Evolutionary conservation across 768 basidiomycete species (phyloP), one percentile per base, ranked within the genome.

Genomic region (Leccinum subgranulosum): DNA sequence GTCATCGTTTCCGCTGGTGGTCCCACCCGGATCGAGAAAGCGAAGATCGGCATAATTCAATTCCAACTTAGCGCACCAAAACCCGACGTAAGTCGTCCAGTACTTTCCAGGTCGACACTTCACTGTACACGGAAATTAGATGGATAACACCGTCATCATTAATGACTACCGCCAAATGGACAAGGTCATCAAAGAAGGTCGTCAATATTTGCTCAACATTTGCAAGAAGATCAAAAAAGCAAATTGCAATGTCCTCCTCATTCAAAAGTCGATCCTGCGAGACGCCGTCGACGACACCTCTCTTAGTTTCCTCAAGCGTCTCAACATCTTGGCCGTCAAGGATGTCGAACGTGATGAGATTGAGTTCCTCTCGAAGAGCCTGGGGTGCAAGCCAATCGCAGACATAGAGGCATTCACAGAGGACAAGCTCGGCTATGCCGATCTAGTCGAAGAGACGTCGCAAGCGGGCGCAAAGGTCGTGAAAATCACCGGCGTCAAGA

Each of bases 101-200:
- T 31, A 29, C 17, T 41, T 49, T 25, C 4, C 9, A 3, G 31
- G 33, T 17, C 43, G 36, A 28, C 47, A 6, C n/a, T 21, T 54
- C 29, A 51, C 11, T 34, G 21, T 53, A 27, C 60, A 19, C 31
- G 19, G 50, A 31, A 58, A 43, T 10, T 64, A 98, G 95, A 99
- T 99, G 96, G 97, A 99, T 75, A 98, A 99, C 79, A 98, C 96
- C 5, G 94, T 99, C 46, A 90, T 98, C 52, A 98, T 99, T 65
- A 98, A 96, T 62, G 96, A 99, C 75, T 99, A 99, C 77, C 88
- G 97, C 17, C 97, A 98, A 73, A 98, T 99, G 96, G 97, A 98
- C 81, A 97, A 98, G 74, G 94, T 98, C 58, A 88, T 99, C 76
- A 98, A 99, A 75, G 97, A 99, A 75, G 96, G 96, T 57, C 90